These are phyloP conservation scores for Vigna reflexopilosa DNA, from an alignment of 306 rosid genomes.

Conservation along the genomic window DNA sequence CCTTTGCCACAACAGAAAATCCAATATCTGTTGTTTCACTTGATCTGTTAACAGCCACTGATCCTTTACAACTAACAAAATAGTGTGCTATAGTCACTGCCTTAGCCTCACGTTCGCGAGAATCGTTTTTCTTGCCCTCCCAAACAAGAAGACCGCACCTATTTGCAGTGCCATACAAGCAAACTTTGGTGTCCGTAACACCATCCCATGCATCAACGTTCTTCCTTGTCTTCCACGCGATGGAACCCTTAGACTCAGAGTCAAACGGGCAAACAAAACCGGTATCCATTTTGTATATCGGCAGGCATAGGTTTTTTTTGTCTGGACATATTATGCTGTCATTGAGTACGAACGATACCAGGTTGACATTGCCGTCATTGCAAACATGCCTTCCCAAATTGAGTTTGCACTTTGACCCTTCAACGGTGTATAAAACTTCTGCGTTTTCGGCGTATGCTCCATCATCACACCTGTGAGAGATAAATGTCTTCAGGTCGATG, in stretches of 20 bases:
- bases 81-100: neutral
- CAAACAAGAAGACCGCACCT: neutral
- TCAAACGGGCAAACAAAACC: too few species aligned
- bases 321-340: too few species aligned
- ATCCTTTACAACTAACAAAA: neutral
- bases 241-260: too few species aligned
- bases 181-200: neutral
- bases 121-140: neutral
- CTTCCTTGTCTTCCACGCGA: neutral
- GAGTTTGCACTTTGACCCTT: neutral
- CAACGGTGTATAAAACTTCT: neutral
- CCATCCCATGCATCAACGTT: neutral
- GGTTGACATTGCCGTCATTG: rapidly evolving
- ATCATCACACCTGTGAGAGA: rapidly evolving
- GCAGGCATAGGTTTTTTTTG: rapidly evolving
- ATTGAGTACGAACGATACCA: rapidly evolving
- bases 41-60: neutral
- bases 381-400: rapidly evolving
- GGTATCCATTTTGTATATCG: rapidly evolving
- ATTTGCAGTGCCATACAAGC: neutral
- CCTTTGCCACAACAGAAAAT: neutral
- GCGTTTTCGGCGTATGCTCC: rapidly evolving
- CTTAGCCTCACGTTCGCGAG: rapidly evolving
- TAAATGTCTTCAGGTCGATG: too few species aligned
- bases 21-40: neutral